Conservation (phyloP, 2,329 filamentous ascomycete species). For the Tolypocladium sp. region DNA sequence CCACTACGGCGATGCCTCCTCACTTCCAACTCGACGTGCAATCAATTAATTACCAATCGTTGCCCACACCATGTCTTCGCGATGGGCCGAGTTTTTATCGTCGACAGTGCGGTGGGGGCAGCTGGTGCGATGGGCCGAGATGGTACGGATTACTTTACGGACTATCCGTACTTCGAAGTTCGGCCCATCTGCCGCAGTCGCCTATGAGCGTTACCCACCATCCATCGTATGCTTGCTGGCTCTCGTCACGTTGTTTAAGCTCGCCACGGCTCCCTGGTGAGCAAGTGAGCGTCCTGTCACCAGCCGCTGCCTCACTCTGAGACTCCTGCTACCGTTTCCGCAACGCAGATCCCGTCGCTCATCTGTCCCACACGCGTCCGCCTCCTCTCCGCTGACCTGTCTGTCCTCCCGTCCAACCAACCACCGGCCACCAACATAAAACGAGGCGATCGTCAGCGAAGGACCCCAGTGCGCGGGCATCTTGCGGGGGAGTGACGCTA, state of each 20-base stretch:
- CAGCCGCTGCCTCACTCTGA: background rate
- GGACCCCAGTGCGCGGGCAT: background rate
- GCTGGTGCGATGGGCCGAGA: background rate
- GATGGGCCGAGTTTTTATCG: background rate
- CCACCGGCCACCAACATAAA: background rate
- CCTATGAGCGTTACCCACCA: background rate
- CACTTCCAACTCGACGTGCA: background rate
- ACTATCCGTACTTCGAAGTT: background rate
- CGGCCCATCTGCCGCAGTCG: background rate
- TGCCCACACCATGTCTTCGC: background rate
- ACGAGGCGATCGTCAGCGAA: background rate
- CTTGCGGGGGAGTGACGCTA: background rate
- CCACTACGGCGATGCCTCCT: background rate
- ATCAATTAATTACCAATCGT: background rate
- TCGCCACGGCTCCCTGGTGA: background rate
- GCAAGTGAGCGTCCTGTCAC: background rate
- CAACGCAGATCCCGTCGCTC: background rate
- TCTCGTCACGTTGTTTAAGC: background rate
- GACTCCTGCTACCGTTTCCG: background rate
- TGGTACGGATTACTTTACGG: too few relatives aligned
- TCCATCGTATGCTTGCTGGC: background rate
- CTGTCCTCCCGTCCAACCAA: background rate
- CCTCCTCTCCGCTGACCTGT: background rate
- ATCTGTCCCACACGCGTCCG: background rate
- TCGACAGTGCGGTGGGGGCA: background rate